Conservation (phyloP, 495 filamentous ascomycete genomes). For the Cercophora scortea region DNA sequence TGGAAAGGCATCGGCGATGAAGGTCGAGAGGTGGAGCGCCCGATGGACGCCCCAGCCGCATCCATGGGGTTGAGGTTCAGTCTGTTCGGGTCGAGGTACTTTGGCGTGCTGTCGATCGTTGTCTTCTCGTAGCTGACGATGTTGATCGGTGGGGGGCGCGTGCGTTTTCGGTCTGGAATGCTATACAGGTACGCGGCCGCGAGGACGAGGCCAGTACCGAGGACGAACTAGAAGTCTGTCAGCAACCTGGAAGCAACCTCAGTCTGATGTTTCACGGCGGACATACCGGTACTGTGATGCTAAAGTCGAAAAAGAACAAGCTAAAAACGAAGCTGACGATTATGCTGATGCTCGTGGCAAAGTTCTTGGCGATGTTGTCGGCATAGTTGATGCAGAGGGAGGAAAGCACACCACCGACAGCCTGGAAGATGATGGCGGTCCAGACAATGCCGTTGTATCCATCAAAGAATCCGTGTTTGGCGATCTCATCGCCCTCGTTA, state of each 20-base stretch:
- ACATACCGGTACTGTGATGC: constrained; percentile 62
- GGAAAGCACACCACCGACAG: constrained; percentile 71
- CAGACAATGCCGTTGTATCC: constrained; percentile 92
- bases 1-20: constrained; percentile 53
- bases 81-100: constrained; percentile 21
- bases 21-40: constrained; percentile 58
- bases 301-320: constrained; percentile 74
- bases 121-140: constrained; percentile 73
- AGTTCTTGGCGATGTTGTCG: constrained; percentile 83
- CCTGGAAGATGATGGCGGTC: constrained; percentile 75
- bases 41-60: constrained; percentile 42
- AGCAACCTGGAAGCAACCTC: background rate
- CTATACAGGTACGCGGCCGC: constrained; percentile 81
- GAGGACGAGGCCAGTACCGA: constrained; percentile 71
- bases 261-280: background rate
- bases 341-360: constrained; percentile 86
- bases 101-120: constrained; percentile 39
- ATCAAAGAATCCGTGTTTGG: constrained; percentile 78
- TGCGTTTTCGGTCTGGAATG: constrained; percentile 42
- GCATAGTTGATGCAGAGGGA: constrained; percentile 82
- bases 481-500: constrained; percentile 77
- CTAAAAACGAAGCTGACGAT: constrained; percentile 77
- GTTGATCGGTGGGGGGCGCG: constrained; percentile 64
- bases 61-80: constrained; percentile 29
- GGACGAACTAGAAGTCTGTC: constrained; percentile 55